Percentiles rank a stretch among this genome's conserved stretches.
phyloP scores from a whole-genome alignment of 1,139 yeast species.

The Yamadazyma oceani region DNA sequence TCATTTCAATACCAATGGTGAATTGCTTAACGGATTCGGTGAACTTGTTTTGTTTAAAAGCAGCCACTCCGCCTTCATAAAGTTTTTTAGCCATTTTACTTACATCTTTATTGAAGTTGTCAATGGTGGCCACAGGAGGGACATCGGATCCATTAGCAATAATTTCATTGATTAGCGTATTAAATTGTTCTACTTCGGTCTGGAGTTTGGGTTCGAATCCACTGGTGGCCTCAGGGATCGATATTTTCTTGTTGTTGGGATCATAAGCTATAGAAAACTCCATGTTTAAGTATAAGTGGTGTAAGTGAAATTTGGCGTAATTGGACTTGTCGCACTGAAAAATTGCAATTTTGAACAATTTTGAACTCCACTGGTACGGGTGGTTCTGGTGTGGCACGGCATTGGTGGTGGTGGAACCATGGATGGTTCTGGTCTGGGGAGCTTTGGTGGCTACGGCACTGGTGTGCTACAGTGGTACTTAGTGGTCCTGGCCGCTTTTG shows the following conservation, averaged over 20 bases:
- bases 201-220: slow-evolving; percentile 28
- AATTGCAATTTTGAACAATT: too few relatives aligned
- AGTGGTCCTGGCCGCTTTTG: too few relatives aligned
- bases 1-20: slow-evolving; percentile 78
- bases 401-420: too few relatives aligned
- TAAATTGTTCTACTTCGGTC: slow-evolving; percentile 60
- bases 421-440: too few relatives aligned
- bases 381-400: too few relatives aligned
- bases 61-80: slow-evolving; percentile 68
- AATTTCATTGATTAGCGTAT: slow-evolving; percentile 59
- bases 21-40: slow-evolving; percentile 75
- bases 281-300: too few relatives aligned
- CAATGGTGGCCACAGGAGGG: slow-evolving; percentile 63
- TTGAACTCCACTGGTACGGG: too few relatives aligned
- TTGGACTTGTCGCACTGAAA: too few relatives aligned
- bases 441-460: too few relatives aligned
- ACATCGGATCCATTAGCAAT: slow-evolving; percentile 63
- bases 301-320: not conserved
- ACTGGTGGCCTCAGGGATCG: slow-evolving; percentile 24
- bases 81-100: slow-evolving; percentile 69
- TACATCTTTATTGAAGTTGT: slow-evolving; percentile 55
- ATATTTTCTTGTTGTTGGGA: slow-evolving; percentile 27
- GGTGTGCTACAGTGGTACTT: too few relatives aligned
- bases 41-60: slow-evolving; percentile 60
- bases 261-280: slow-evolving; percentile 22